These are phyloP conservation scores for Penicillium sp. DNA, from an alignment of 2,329 filamentous ascomycete species.

Conservation along the genomic window DNA sequence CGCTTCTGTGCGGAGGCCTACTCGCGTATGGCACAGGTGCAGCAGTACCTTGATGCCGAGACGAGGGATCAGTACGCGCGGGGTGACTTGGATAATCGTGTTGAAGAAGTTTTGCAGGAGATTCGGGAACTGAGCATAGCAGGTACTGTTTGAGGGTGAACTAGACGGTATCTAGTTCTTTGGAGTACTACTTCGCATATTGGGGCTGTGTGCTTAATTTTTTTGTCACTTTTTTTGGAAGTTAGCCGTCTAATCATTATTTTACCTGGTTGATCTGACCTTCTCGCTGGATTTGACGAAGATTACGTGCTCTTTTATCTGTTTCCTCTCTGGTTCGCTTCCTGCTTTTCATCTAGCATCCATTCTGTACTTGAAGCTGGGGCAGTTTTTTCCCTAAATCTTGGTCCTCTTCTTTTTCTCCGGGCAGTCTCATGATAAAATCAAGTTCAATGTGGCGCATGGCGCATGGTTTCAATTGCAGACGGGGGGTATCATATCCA, in stretches of 20 bases:
- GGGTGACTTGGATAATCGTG: slow-evolving; percentile 85
- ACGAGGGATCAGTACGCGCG: slow-evolving; percentile 95
- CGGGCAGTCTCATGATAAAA: not conserved
- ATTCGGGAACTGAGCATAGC: slow-evolving; percentile 95
- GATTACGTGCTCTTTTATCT: slow-evolving; percentile 10
- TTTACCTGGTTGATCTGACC: not conserved
- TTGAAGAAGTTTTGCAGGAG: slow-evolving; percentile 95
- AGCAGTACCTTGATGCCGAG: slow-evolving; percentile 95
- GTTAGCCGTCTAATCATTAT: not conserved
- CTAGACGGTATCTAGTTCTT: not conserved
- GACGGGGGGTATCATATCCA: slow-evolving; percentile 3
- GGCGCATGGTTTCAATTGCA: not conserved
- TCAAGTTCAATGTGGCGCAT: not conserved
- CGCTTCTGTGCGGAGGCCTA: slow-evolving; percentile 98
- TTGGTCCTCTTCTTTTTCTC: not conserved
- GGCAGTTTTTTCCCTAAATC: slow-evolving; percentile 27
- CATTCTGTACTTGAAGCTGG: slow-evolving; percentile 33
- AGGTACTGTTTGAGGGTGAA: slow-evolving; percentile 60
- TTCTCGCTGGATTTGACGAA: slow-evolving; percentile 9
- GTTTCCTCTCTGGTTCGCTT: not conserved
- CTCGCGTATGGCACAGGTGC: slow-evolving; percentile 96
- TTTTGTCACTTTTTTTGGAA: slow-evolving; percentile 10
- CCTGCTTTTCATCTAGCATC: slow-evolving; percentile 3
- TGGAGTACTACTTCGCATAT: slow-evolving; percentile 16
- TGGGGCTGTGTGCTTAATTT: slow-evolving; percentile 14